Percentiles rank a stretch among this genome's conserved stretches.
Conservation (phyloP, 2,329 filamentous ascomycete species). For the Colletotrichum melonis region DNA sequence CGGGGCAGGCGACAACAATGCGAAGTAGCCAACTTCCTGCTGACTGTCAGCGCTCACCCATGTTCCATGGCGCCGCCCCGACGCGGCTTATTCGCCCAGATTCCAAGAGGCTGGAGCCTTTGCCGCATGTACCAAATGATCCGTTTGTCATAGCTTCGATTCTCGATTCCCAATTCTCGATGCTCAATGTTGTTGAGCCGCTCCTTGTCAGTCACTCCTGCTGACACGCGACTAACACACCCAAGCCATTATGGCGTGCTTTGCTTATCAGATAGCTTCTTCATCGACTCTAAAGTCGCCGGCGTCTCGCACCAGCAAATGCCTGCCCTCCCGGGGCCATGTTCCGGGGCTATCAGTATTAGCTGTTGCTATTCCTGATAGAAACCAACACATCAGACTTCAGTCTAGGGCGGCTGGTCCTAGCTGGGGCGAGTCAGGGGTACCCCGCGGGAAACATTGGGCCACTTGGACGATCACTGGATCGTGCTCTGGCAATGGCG, state of each 20-base stretch:
- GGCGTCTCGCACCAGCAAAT: background rate
- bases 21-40: background rate
- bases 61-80: slow-evolving; percentile 8
- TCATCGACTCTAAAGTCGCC: background rate
- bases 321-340: slow-evolving; percentile 1
- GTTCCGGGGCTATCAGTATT: slow-evolving; percentile 2
- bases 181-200: background rate
- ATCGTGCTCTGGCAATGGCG: slow-evolving; percentile 15
- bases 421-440: slow-evolving; percentile 5
- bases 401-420: background rate
- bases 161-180: background rate
- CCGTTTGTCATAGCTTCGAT: background rate
- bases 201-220: background rate
- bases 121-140: background rate
- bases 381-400: slow-evolving; percentile 6
- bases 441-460: slow-evolving; percentile 12
- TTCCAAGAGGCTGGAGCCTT: slow-evolving; percentile 3
- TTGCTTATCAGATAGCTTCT: background rate
- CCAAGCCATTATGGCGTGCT: slow-evolving; percentile 7
- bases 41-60: slow-evolving; percentile 9
- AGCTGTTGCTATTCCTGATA: slow-evolving; percentile 17
- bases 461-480: slow-evolving; percentile 9
- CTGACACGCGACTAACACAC: background rate
- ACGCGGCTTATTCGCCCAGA: slow-evolving; percentile 13
- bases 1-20: background rate